These are phyloP conservation scores for Phaeosphaeria sp. DNA, from an alignment of 2,329 filamentous ascomycete genomes.

Conservation along the genomic window DNA sequence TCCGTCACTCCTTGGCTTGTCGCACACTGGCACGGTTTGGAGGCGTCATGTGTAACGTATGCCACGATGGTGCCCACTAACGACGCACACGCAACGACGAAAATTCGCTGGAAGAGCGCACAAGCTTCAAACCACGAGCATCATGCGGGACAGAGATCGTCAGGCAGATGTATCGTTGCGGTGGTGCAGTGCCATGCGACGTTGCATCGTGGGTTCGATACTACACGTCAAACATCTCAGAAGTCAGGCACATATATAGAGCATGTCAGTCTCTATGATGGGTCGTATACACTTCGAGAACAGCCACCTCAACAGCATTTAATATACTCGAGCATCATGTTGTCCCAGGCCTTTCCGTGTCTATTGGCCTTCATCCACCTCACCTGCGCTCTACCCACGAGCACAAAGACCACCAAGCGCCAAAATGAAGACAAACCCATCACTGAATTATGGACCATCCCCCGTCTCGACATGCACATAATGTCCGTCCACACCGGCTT, in stretches of 20 bases:
- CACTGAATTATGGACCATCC: slow-evolving; percentile 25
- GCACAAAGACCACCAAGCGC: not conserved
- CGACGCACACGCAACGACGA: not conserved
- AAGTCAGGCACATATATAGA: not conserved
- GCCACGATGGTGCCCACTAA: not conserved
- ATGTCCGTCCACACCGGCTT: slow-evolving; percentile 31
- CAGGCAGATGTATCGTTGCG: not conserved
- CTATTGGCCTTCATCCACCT: not conserved
- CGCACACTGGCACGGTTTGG: not conserved
- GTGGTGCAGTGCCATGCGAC: not conserved
- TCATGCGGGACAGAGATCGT: not conserved
- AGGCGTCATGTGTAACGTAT: not conserved
- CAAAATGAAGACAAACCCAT: not conserved
- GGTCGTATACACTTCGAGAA: not conserved
- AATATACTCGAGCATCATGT: not conserved
- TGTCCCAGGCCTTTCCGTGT: not conserved
- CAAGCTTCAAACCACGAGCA: not conserved
- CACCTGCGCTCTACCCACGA: slow-evolving; percentile 1
- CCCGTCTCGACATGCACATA: slow-evolving; percentile 34
- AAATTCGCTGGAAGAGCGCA: not conserved
- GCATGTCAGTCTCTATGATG: not conserved
- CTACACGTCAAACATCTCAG: not conserved
- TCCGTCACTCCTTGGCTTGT: not conserved
- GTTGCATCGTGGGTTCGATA: not conserved
- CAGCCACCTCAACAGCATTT: not conserved